A percentile compares a stretch with the other conserved stretches of the same genome.
phyloP scores from a whole-genome alignment of 768 basidiomycete genomes.

The Russula vinacea region DNA sequence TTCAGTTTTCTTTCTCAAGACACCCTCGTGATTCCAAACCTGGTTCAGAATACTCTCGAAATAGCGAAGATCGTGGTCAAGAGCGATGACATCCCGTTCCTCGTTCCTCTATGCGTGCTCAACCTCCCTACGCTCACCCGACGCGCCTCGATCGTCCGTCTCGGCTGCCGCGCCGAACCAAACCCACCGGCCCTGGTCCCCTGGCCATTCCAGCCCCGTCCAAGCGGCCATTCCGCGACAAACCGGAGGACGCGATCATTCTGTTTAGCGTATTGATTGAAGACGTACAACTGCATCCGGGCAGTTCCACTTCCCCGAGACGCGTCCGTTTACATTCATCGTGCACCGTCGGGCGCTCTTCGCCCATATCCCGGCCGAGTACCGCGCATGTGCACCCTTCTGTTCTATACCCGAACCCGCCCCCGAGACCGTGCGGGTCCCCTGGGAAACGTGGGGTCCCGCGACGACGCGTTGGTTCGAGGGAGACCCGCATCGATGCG shows the following conservation, averaged over 20 bases:
- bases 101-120: conserved; percentile 28
- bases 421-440: not conserved
- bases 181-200: conserved; percentile 23
- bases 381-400: conserved; percentile 14
- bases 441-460: conserved; percentile 34
- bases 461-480: conserved; percentile 32
- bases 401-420: not conserved
- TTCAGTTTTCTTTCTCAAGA: conserved; percentile 34
- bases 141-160: conserved; percentile 27
- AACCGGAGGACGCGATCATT: conserved; percentile 32
- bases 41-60: conserved; percentile 30
- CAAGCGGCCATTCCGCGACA: conserved; percentile 31
- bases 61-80: conserved; percentile 23
- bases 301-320: conserved; percentile 14
- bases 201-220: not conserved
- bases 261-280: conserved; percentile 31
- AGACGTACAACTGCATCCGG: not conserved
- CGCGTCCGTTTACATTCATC: conserved; percentile 31
- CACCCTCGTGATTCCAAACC: conserved; percentile 33
- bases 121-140: conserved; percentile 28
- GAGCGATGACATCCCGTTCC: conserved; percentile 7
- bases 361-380: conserved; percentile 5
- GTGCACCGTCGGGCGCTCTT: conserved; percentile 32
- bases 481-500: conserved; percentile 30
- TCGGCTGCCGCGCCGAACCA: conserved; percentile 36